phyloP scores from a whole-genome alignment of 176 grass and related monocot genomes.

The Alopecurus myosuroides region DNA sequence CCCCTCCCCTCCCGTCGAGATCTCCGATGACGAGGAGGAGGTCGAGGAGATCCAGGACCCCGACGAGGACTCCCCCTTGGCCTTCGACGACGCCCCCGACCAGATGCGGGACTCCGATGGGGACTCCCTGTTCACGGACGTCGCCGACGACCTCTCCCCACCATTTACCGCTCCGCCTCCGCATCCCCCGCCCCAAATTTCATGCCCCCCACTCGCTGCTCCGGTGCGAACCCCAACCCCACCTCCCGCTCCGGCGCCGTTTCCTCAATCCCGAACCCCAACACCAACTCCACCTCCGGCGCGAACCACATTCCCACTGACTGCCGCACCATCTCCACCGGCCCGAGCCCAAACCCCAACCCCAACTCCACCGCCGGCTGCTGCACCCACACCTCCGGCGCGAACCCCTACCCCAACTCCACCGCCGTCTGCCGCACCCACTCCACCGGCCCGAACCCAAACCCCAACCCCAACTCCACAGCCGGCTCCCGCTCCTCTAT shows the following conservation, averaged over 20 bases:
- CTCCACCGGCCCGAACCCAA: background rate
- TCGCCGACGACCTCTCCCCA: constrained; percentile 50
- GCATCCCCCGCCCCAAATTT: background rate
- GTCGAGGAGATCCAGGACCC: constrained; percentile 22
- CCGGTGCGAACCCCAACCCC: constrained; percentile 2
- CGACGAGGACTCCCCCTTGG: constrained; percentile 45
- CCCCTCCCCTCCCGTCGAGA: constrained; percentile 36
- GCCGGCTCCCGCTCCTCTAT: background rate
- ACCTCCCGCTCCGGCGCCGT: constrained; percentile 6
- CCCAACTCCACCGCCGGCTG: background rate
- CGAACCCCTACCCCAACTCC: background rate
- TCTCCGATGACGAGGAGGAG: constrained; percentile 53
- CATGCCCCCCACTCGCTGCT: background rate
- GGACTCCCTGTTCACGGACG: constrained; percentile 47
- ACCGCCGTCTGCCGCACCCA: background rate
- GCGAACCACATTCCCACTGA: background rate
- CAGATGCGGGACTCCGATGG: constrained; percentile 38
- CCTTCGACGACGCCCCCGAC: constrained; percentile 41
- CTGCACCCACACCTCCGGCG: background rate
- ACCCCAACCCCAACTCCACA: constrained; percentile 4
- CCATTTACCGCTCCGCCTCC: constrained; percentile 16
- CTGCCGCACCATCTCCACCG: background rate
- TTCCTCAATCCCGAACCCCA: background rate
- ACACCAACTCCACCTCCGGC: background rate
- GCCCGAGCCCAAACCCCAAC: background rate